These are phyloP conservation scores for Fraxinus latifolia DNA, from an alignment of 305 asterid species.

Conservation along the genomic window DNA sequence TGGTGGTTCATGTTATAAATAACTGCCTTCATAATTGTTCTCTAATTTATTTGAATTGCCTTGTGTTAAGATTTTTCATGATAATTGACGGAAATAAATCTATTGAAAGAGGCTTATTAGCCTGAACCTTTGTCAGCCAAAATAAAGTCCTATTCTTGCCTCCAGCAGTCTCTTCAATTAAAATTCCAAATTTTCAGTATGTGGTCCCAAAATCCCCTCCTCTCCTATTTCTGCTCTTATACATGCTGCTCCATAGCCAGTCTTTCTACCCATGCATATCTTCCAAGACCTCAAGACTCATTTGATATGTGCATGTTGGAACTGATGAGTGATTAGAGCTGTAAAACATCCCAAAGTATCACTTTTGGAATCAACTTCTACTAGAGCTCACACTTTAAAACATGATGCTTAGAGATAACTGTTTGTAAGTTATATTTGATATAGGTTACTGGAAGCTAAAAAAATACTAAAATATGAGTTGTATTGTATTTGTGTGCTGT, in stretches of 20 bases:
- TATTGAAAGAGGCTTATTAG: too few relatives aligned
- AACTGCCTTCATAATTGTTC: neutral
- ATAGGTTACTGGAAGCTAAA: neutral
- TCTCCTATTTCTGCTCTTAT: too few relatives aligned
- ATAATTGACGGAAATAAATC: neutral
- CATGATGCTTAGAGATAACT: neutral
- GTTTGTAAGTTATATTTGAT: neutral
- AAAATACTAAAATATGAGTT: neutral
- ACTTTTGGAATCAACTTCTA: neutral
- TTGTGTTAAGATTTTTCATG: neutral
- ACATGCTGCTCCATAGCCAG: neutral
- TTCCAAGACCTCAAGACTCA: neutral
- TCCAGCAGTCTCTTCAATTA: too few relatives aligned
- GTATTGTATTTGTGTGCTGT: neutral
- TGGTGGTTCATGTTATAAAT: neutral
- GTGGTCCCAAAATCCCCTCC: too few relatives aligned
- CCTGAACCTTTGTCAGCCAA: too few relatives aligned
- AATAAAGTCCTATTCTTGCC: too few relatives aligned
- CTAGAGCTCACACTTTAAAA: neutral
- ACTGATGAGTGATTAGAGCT: neutral
- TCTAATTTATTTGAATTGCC: neutral
- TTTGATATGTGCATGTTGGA: neutral
- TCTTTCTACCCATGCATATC: neutral
- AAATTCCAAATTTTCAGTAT: too few relatives aligned
- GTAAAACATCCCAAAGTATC: neutral